These are phyloP conservation scores for Taiwanofungus camphoratus DNA, from an alignment of 1,284 basidiomycete species.

Conservation along the genomic window DNA sequence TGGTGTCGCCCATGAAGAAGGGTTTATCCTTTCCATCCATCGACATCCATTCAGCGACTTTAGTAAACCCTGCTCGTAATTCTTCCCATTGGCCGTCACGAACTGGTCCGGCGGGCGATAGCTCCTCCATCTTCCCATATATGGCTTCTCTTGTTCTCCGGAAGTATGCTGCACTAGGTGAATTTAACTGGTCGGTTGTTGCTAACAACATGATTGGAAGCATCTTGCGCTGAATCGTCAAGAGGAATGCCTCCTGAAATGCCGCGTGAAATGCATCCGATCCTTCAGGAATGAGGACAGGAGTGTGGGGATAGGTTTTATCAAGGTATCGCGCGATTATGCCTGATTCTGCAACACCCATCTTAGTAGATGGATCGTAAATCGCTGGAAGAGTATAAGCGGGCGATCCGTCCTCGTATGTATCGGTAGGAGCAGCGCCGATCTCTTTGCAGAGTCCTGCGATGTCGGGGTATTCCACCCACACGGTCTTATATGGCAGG, in stretches of 20 bases:
- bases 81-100: constrained; percentile 13
- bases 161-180: constrained; percentile 18
- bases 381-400: constrained; percentile 33
- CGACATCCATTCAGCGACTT: constrained; percentile 16
- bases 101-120: constrained; percentile 13
- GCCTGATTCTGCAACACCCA: constrained; percentile 26
- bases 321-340: constrained; percentile 32
- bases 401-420: constrained; percentile 17
- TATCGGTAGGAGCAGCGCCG: constrained; percentile 22
- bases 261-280: constrained; percentile 28
- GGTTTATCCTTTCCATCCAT: constrained; percentile 11
- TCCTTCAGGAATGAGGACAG: constrained; percentile 19
- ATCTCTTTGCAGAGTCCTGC: constrained; percentile 23
- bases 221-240: constrained; percentile 3
- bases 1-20: constrained; percentile 14
- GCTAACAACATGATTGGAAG: constrained; percentile 17
- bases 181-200: constrained; percentile 24
- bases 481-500: constrained; percentile 29
- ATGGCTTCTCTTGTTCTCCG: constrained; percentile 16
- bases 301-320: constrained; percentile 26
- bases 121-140: constrained; percentile 18
- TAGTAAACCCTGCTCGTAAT: constrained; percentile 11
- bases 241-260: constrained; percentile 22
- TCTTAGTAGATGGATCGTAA: constrained; percentile 23
- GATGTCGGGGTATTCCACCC: constrained; percentile 35